Base-by-base conservation (phyloP, 2,329 filamentous ascomycete species). In the Niveomyces coronatus region DNA sequence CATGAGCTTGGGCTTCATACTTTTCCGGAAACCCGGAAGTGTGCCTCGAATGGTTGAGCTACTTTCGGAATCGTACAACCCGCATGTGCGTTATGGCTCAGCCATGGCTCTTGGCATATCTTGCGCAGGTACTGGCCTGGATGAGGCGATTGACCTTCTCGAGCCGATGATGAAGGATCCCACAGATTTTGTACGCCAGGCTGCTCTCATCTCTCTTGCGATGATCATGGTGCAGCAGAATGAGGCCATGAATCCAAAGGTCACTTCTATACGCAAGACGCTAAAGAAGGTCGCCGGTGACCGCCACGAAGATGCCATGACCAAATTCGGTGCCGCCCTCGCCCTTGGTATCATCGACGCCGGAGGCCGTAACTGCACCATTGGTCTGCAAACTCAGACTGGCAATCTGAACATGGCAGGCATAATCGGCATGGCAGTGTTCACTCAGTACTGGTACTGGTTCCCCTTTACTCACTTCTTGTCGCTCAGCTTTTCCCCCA, bases 191-290 rank as follows among this genome's bases (percentile, higher is more conserved):
- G 91, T 98, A 37, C 82, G 93, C 49, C 91, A 98, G 62, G 91
- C 93, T 56, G 89, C 91, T 28, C 70, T 96, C 46, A 96, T 98
- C 51, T 78, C 91, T 3, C 71, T 96, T 41, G 78, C 91, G 43
- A 98, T 98, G 91, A 94, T 98, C 52, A 81, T 98, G 73, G 85
- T 95, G n/a, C 91, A 98, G 64, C 91, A 96, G 60, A 98, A 96
- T 53, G 91, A 98, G 63, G 82, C 82, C 19, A 94, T 95, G 85
- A 98, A 96, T 63, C 88, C 91, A 51, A 95, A 96, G 69, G 89
- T 95, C 33, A 77, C 79, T 16, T 75, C 80, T 2, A 88, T 96
- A 48, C 82, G 91, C 51, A 95, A 95, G 68, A 88, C 85, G 3
- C 76, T 98, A 44, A 82, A 86, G 66, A 96, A 94, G 71, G 86